These are phyloP conservation scores for Mycena sp. DNA, from an alignment of 1,284 basidiomycete species.

Conservation along the genomic window DNA sequence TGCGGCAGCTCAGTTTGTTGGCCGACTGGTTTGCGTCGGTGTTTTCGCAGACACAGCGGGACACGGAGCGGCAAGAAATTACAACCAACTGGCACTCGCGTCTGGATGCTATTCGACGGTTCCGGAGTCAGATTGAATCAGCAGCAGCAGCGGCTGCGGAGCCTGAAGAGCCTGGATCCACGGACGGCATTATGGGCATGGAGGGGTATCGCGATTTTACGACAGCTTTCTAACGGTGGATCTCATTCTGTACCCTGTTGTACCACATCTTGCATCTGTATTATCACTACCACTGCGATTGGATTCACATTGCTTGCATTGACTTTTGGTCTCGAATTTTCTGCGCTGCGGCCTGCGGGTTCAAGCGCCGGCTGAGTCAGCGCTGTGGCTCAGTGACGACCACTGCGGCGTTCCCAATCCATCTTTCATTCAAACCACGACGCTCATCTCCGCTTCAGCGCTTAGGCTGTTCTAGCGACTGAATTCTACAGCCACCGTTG, in stretches of 20 bases:
- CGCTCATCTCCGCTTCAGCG: neutral
- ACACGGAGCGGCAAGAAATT: slow-evolving; percentile 80
- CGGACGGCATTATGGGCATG: slow-evolving; percentile 57
- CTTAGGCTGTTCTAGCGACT: no score
- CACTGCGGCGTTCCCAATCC: slow-evolving; percentile 20
- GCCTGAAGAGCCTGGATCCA: slow-evolving; percentile 35
- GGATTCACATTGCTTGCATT: slow-evolving; percentile 13
- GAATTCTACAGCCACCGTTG: no score
- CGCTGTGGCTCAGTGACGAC: slow-evolving; percentile 18
- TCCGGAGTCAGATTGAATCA: slow-evolving; percentile 50
- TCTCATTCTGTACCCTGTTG: slow-evolving; percentile 29
- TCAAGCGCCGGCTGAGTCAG: slow-evolving; percentile 18
- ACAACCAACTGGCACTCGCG: slow-evolving; percentile 91
- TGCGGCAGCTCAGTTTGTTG: slow-evolving; percentile 87
- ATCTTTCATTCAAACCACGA: slow-evolving; percentile 1
- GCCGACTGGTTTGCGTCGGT: slow-evolving; percentile 91
- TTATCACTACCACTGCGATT: slow-evolving; percentile 29
- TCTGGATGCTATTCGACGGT: slow-evolving; percentile 80
- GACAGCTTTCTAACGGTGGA: slow-evolving; percentile 37
- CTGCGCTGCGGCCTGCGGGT: neutral
- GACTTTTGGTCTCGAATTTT: slow-evolving; percentile 2
- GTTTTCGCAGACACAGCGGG: slow-evolving; percentile 79
- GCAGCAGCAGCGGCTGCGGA: slow-evolving; percentile 41
- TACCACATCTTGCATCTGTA: slow-evolving; percentile 38
- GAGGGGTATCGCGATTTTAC: slow-evolving; percentile 66